Percentiles rank a stretch among this genome's conserved stretches.
phyloP scores from a whole-genome alignment of 202 grass and related monocot species.

The Thinopyrum obtusiflorum region DNA sequence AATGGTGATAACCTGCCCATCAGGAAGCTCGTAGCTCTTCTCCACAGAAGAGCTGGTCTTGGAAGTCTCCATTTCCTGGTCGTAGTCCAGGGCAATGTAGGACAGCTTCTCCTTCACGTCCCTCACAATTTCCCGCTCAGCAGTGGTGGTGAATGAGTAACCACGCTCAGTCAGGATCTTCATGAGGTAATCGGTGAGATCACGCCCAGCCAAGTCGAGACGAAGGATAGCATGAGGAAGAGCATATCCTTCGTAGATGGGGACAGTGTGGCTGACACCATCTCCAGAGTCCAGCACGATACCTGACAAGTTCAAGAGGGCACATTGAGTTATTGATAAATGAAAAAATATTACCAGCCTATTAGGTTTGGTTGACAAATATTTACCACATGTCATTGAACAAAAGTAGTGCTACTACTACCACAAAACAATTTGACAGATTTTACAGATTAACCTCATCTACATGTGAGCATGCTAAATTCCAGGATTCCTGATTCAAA shows the following conservation, averaged over 20 bases:
- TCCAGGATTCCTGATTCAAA: not conserved
- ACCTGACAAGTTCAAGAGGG: constrained; percentile 40
- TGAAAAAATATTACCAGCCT: not conserved
- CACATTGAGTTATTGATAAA: constrained; percentile 3
- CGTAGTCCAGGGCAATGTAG: constrained; percentile 86
- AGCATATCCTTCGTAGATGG: constrained; percentile 88
- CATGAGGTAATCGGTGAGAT: constrained; percentile 94
- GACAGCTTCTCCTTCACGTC: constrained; percentile 97
- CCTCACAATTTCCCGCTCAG: constrained; percentile 94
- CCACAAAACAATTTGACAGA: not conserved
- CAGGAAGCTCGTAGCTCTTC: constrained; percentile 96
- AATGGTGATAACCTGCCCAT: constrained; percentile 91
- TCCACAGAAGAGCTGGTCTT: constrained; percentile 84
- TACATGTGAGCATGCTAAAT: not conserved
- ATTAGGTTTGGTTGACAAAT: not conserved
- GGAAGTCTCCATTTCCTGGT: constrained; percentile 78
- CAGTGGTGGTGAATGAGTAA: constrained; percentile 90
- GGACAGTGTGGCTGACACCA: constrained; percentile 96
- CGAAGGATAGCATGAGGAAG: constrained; percentile 91
- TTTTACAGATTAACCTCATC: not conserved
- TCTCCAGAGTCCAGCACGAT: constrained; percentile 93
- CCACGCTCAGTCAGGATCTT: constrained; percentile 94
- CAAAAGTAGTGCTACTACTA: not conserved
- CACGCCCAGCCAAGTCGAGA: constrained; percentile 75
- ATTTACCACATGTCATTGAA: not conserved